These are phyloP conservation scores for Marchantia polymorpha DNA, from an alignment of 225 moss, liverwort and hornwort genomes.

Conservation along the genomic window DNA sequence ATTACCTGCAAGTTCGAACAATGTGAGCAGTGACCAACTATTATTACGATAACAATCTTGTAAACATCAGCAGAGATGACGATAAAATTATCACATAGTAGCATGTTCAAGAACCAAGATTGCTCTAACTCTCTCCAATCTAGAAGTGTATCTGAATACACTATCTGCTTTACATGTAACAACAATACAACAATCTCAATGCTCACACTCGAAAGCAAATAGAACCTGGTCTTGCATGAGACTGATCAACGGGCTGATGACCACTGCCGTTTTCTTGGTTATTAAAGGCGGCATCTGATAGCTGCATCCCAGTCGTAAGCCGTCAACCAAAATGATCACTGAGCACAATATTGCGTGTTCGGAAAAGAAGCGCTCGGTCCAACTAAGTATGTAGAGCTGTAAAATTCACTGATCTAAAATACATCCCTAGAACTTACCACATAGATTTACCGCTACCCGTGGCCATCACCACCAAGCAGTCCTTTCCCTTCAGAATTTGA, in stretches of 20 bases:
- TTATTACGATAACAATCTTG: not conserved
- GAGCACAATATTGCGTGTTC: not conserved
- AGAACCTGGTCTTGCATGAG: constrained; percentile 90
- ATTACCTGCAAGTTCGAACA: constrained; percentile 57
- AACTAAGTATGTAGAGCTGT: not conserved
- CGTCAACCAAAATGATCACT: not conserved
- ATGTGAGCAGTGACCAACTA: not conserved
- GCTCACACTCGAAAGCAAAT: not conserved
- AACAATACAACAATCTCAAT: no score
- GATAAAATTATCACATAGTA: not conserved
- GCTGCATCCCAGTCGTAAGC: constrained; percentile 33
- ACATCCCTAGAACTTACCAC: constrained; percentile 41
- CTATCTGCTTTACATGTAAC: not conserved
- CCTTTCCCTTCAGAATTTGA: constrained; percentile 67
- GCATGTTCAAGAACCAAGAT: not conserved
- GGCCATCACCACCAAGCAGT: constrained; percentile 95
- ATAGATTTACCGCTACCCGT: constrained; percentile 89
- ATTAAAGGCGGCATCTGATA: constrained; percentile 92
- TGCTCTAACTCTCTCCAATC: no score
- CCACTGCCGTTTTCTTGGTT: constrained; percentile 83
- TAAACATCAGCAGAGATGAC: not conserved
- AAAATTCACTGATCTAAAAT: no score
- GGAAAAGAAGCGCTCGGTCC: not conserved
- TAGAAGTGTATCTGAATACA: no score
- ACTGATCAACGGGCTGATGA: constrained; percentile 94